phyloP scores from a whole-genome alignment of 805 yeast genomes.

The Kodamaea sagamina region DNA sequence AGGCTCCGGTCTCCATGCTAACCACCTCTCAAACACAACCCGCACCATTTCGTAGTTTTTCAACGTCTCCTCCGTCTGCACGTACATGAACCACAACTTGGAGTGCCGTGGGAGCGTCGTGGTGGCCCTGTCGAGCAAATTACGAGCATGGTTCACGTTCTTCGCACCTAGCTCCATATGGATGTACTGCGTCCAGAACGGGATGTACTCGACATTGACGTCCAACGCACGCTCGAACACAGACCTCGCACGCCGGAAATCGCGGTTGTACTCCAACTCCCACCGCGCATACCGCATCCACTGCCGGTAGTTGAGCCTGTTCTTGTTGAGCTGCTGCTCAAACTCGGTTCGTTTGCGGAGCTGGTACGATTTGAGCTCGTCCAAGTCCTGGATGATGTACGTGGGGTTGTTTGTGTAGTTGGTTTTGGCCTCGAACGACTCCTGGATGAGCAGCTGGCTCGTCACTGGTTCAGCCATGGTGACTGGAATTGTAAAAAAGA shows the following conservation, averaged over 20 bases:
- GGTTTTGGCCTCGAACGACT: slow-evolving; percentile 32
- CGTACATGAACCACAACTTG: slow-evolving; percentile 84
- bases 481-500: background rate
- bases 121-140: slow-evolving; percentile 77
- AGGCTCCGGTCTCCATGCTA: slow-evolving; percentile 67
- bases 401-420: slow-evolving; percentile 29
- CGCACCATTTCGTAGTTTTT: slow-evolving; percentile 64
- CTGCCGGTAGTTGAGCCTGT: slow-evolving; percentile 77
- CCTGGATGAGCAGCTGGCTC: slow-evolving; percentile 39
- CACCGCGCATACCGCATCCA: slow-evolving; percentile 92
- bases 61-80: slow-evolving; percentile 78
- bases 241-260: slow-evolving; percentile 77
- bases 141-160: slow-evolving; percentile 86
- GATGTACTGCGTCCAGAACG: slow-evolving; percentile 83
- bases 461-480: slow-evolving; percentile 25
- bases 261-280: slow-evolving; percentile 76
- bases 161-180: slow-evolving; percentile 72
- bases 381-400: slow-evolving; percentile 60
- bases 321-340: slow-evolving; percentile 85
- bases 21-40: slow-evolving; percentile 75
- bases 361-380: slow-evolving; percentile 77
- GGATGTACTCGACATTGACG: slow-evolving; percentile 72
- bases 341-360: slow-evolving; percentile 75
- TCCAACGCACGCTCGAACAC: slow-evolving; percentile 84
- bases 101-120: slow-evolving; percentile 73